Evolutionary conservation across 2,329 filamentous ascomycete genomes (phyloP), one percentile per base, ranked within the genome.

Genomic region (Fusarium goolgardi): DNA sequence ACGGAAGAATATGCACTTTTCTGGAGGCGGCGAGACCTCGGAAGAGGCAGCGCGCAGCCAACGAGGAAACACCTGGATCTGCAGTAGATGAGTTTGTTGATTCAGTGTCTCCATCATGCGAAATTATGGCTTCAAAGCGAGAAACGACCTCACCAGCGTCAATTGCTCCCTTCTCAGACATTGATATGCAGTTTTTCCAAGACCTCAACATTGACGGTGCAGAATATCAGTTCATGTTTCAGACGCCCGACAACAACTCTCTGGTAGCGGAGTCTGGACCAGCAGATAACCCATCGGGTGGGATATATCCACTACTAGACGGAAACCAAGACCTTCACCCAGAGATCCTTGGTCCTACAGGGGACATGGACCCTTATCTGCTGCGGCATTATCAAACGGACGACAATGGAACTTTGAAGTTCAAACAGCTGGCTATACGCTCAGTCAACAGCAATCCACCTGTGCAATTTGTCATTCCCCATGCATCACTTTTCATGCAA

Each of bases 171-270:
- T 32, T 32, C 6, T 15, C 31, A 32, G 12, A 32, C 31, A 15
- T 21, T 23, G 0, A 45, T 8, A 59, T 59, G 50, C 31, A 59
- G 25, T 55, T 59, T 10, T 39, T 59, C 12, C 55, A 59, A n/a
- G 32, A 59, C 5, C 40, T 59, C 0, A 49, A 59, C 18, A 55
- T 59, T 0, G 40, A 59, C 3, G 25, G 27, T 1, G 5, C 40
- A 2, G 55, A 55, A 1, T 59, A 55, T 39, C 55, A 27, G 18
- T 59, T 59, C 5, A 59, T 59, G 50, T 59, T 55, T 3, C 55
- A 59, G 20, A 59, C 50, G 6, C 50, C 55, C 0, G n/a, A 34
- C 1, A 15, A 55, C 2, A 11, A 40, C 8, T 0, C 21, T 0
- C 15, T 39, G 15, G 21, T 39, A 1, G 16, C 15, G 0, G 2